These are phyloP conservation scores for Osmanthus fragrans DNA, from an alignment of 257 asterid species.

Conservation along the genomic window DNA sequence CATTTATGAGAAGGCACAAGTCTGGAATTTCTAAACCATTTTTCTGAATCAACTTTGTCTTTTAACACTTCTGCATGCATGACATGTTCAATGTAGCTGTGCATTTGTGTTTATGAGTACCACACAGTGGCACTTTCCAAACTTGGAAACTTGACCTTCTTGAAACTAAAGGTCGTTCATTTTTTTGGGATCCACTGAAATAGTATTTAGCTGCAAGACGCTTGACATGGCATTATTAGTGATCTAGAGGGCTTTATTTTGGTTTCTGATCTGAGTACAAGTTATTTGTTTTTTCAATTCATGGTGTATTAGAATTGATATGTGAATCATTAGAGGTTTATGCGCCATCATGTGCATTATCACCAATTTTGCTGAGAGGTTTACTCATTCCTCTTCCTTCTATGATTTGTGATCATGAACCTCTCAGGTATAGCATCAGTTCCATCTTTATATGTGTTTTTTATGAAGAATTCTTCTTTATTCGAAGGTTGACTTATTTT, in stretches of 20 bases:
- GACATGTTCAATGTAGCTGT: not conserved
- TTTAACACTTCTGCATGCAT: not conserved
- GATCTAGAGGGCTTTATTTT: not conserved
- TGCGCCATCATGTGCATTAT: not conserved
- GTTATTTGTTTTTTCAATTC: not conserved
- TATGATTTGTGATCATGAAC: not conserved
- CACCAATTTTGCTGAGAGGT: conserved; percentile 5
- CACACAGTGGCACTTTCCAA: not conserved
- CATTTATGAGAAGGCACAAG: not conserved
- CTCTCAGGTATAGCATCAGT: not conserved
- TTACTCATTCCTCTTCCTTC: not conserved
- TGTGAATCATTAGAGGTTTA: not conserved
- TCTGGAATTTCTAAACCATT: not conserved
- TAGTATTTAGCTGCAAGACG: not conserved
- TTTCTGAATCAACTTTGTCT: not conserved
- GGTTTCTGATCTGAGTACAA: not conserved
- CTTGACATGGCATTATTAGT: not conserved
- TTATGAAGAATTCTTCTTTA: not conserved
- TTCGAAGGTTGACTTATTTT: not conserved
- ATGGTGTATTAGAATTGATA: not conserved
- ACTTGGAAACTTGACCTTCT: not conserved
- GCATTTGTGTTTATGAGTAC: not conserved
- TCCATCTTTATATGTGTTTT: not conserved
- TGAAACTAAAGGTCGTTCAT: not conserved
- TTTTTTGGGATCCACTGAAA: not conserved